Conservation (phyloP, 768 basidiomycete genomes). For the Candolleomyces eurysporus region DNA sequence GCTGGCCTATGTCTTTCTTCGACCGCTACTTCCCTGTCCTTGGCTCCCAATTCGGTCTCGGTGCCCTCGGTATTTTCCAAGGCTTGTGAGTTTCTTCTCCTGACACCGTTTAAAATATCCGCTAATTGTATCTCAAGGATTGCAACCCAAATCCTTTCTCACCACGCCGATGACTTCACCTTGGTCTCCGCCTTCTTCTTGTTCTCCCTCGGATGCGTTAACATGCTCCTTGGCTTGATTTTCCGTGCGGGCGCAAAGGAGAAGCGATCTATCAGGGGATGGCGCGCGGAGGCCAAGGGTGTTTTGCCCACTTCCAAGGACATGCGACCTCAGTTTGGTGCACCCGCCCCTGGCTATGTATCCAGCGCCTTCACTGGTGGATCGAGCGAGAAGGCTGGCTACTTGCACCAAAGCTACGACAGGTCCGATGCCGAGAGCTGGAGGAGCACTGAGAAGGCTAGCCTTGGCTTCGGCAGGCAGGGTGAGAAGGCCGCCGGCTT, state of each 20-base stretch:
- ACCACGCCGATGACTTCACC: conserved; percentile 83
- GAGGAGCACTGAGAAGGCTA: conserved; percentile 35
- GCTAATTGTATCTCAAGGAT: conserved; percentile 38
- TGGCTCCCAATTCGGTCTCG: conserved; percentile 82
- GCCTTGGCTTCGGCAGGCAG: conserved; percentile 78
- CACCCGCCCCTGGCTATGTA: conserved; percentile 11
- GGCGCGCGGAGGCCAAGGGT: conserved; percentile 54
- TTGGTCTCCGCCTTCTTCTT: conserved; percentile 91
- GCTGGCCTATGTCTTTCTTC: conserved; percentile 79
- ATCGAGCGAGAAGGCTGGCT: conserved; percentile 12
- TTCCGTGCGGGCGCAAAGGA: conserved; percentile 62
- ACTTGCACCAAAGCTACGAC: conserved; percentile 9
- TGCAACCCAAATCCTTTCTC: conserved; percentile 69
- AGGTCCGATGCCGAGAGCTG: conserved; percentile 1
- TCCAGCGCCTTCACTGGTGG: neutral
- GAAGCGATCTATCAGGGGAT: conserved; percentile 62
- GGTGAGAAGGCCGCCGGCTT: conserved; percentile 71
- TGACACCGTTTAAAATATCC: neutral
- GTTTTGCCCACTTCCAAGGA: conserved; percentile 51
- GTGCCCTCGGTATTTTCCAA: conserved; percentile 86
- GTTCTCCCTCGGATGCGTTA: conserved; percentile 87
- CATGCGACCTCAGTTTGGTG: conserved; percentile 31
- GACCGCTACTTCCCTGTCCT: conserved; percentile 89
- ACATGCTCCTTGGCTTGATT: conserved; percentile 75
- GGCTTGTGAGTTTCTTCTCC: conserved; percentile 50